Evolutionary conservation across 2,329 filamentous ascomycete genomes (phyloP).

Genomic region (Exophiala mesophila): DNA sequence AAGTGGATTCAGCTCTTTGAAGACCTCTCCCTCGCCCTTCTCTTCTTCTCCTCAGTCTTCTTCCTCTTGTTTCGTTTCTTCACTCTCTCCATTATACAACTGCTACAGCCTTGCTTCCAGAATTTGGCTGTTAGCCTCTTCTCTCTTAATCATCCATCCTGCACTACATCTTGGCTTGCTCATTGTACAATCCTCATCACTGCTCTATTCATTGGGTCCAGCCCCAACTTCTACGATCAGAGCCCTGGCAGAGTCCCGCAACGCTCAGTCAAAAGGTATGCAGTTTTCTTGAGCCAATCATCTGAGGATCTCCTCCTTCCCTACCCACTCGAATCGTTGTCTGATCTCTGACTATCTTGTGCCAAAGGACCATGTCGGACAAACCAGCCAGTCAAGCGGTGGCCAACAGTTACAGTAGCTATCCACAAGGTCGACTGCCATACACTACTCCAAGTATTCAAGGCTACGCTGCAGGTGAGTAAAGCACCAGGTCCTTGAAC

Average conservation of each 20-base stretch:
- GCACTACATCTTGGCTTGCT: slow-evolving; percentile 28
- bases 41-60: slow-evolving; percentile 12
- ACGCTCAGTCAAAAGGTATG: too few relatives aligned
- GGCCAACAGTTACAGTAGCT: slow-evolving; percentile 17
- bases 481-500: too few relatives aligned
- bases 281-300: too few relatives aligned
- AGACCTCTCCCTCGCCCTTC: slow-evolving; percentile 7
- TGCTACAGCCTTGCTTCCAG: slow-evolving; percentile 25
- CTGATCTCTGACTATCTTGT: background rate
- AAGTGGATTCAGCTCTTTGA: too few relatives aligned
- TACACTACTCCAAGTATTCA: slow-evolving; percentile 17
- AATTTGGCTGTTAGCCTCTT: slow-evolving; percentile 25
- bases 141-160: slow-evolving; percentile 26
- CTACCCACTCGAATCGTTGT: background rate
- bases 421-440: slow-evolving; percentile 18
- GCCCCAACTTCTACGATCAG: slow-evolving; percentile 19
- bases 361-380: slow-evolving; percentile 22
- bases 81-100: slow-evolving; percentile 18
- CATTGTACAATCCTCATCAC: slow-evolving; percentile 26
- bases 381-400: slow-evolving; percentile 16
- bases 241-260: slow-evolving; percentile 12
- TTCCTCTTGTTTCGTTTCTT: slow-evolving; percentile 17
- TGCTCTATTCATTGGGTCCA: slow-evolving; percentile 23
- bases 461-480: slow-evolving; percentile 21
- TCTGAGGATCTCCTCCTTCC: background rate